A percentile compares a stretch with the other conserved stretches of the same genome.
These are phyloP conservation scores for Cryptococcus wingfieldii DNA, from an alignment of 1,284 basidiomycete genomes.

Conservation along the genomic window DNA sequence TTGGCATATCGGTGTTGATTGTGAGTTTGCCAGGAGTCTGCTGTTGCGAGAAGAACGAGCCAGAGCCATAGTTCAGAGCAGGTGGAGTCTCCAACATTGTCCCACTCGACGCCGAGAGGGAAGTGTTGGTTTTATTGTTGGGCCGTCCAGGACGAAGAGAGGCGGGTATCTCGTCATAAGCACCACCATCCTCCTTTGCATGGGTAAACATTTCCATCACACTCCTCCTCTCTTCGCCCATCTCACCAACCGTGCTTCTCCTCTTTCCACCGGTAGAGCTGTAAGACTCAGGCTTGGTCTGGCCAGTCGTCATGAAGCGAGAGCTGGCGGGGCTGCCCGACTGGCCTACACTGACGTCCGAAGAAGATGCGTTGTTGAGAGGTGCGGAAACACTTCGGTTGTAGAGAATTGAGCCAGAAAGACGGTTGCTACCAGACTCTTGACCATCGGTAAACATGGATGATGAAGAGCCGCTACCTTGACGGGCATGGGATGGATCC, in stretches of 20 bases:
- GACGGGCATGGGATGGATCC: constrained; percentile 28
- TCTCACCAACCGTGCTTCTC: constrained; percentile 13
- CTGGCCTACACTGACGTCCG: constrained; percentile 34
- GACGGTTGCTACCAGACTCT: constrained; percentile 7
- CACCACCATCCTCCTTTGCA: not conserved
- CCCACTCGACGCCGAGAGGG: constrained; percentile 27
- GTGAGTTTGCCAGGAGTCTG: constrained; percentile 1
- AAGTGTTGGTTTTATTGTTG: constrained; percentile 26
- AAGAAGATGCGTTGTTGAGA: constrained; percentile 22
- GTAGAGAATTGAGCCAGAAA: constrained; percentile 12
- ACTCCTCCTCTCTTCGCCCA: constrained; percentile 17
- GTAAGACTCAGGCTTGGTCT: constrained; percentile 21
- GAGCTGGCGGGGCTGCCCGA: constrained; percentile 41
- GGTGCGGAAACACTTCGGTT: constrained; percentile 43
- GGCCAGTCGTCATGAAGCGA: constrained; percentile 23
- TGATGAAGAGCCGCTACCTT: constrained; percentile 32
- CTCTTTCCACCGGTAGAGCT: constrained; percentile 15
- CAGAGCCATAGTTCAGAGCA: constrained; percentile 6
- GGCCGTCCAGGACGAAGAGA: constrained; percentile 10
- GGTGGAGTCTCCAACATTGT: constrained; percentile 30
- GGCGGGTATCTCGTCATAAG: constrained; percentile 11
- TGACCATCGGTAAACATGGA: constrained; percentile 30
- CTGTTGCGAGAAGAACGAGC: constrained; percentile 15
- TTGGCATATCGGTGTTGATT: constrained; percentile 1
- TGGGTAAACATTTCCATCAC: constrained; percentile 30